Conservation (phyloP, 768 basidiomycete genomes). For the Fomitopsis serialis region DNA sequence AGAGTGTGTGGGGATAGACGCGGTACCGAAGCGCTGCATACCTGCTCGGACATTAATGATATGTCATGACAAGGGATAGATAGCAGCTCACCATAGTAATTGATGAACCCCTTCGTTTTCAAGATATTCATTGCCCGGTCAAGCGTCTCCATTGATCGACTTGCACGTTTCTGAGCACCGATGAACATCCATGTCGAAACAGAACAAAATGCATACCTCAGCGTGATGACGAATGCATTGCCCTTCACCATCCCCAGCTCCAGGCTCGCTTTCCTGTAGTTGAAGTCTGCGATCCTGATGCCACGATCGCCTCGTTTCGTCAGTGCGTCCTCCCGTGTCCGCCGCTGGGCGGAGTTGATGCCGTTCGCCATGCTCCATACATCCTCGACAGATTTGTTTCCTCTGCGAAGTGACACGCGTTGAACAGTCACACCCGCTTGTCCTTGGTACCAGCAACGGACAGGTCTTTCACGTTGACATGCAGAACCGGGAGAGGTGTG, state of each 20-base stretch:
- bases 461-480: slow-evolving; percentile 73
- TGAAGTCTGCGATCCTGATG: slow-evolving; percentile 81
- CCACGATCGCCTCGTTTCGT: slow-evolving; percentile 84
- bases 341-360: slow-evolving; percentile 40
- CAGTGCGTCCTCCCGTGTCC: slow-evolving; percentile 51
- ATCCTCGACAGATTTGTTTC: slow-evolving; percentile 72
- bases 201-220: slow-evolving; percentile 54
- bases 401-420: slow-evolving; percentile 75
- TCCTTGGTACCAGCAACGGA: slow-evolving; percentile 96
- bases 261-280: slow-evolving; percentile 74
- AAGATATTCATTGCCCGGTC: slow-evolving; percentile 73
- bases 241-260: slow-evolving; percentile 97
- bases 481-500: slow-evolving; percentile 76
- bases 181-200: slow-evolving; percentile 3
- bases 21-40: slow-evolving; percentile 99
- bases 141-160: slow-evolving; percentile 68
- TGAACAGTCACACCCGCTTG: slow-evolving; percentile 97
- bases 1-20: slow-evolving; percentile 90
- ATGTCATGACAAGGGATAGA: background rate
- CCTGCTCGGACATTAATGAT: slow-evolving; percentile 37
- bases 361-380: slow-evolving; percentile 83
- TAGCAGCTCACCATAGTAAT: slow-evolving; percentile 77
- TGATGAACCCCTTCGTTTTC: slow-evolving; percentile 88
- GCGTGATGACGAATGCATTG: slow-evolving; percentile 90
- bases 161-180: slow-evolving; percentile 69